Evolutionary conservation across 2,329 filamentous ascomycete species (phyloP).

Genomic region (Tympanopsis confertula): DNA sequence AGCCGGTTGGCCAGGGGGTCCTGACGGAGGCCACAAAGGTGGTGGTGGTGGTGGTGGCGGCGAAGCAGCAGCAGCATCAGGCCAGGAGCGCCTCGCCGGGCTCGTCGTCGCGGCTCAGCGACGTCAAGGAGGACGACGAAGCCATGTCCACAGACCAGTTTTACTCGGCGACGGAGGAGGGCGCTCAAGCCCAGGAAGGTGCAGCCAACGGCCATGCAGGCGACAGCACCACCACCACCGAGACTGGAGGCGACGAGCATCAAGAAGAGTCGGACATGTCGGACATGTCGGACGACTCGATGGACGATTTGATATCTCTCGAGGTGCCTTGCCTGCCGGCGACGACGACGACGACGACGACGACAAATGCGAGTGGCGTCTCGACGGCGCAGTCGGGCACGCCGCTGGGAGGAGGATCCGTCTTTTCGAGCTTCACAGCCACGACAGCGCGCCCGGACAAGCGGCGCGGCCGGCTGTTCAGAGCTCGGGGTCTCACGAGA

Average conservation of each 20-base stretch:
- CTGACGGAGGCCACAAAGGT: slow-evolving; percentile 70
- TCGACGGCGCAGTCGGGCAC: slow-evolving; percentile 73
- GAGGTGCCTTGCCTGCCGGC: slow-evolving; percentile 64
- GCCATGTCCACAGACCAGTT: slow-evolving; percentile 84
- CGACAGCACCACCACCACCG: slow-evolving; percentile 44
- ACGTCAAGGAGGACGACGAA: slow-evolving; percentile 52
- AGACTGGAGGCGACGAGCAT: slow-evolving; percentile 34
- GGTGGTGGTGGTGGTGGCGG: slow-evolving; percentile 55
- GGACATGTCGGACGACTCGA: slow-evolving; percentile 73
- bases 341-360: slow-evolving; percentile 23
- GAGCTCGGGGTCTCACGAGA: slow-evolving; percentile 63
- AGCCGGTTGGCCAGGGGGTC: slow-evolving; percentile 83
- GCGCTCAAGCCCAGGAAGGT: slow-evolving; percentile 34
- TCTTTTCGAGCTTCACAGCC: slow-evolving; percentile 79
- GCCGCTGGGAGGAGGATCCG: slow-evolving; percentile 68
- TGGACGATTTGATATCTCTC: slow-evolving; percentile 88
- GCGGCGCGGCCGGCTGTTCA: slow-evolving; percentile 69
- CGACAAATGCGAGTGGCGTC: slow-evolving; percentile 52
- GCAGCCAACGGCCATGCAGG: slow-evolving; percentile 38
- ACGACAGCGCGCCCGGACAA: slow-evolving; percentile 67
- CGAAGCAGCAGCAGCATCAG: slow-evolving; percentile 41
- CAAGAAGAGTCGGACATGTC: slow-evolving; percentile 38
- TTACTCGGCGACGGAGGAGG: slow-evolving; percentile 81
- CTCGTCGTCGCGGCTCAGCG: slow-evolving; percentile 32
- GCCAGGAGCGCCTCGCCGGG: slow-evolving; percentile 25